Evolutionary conservation across 805 yeast species (phyloP).

Genomic region (Monosporozyma aerobia): DNA sequence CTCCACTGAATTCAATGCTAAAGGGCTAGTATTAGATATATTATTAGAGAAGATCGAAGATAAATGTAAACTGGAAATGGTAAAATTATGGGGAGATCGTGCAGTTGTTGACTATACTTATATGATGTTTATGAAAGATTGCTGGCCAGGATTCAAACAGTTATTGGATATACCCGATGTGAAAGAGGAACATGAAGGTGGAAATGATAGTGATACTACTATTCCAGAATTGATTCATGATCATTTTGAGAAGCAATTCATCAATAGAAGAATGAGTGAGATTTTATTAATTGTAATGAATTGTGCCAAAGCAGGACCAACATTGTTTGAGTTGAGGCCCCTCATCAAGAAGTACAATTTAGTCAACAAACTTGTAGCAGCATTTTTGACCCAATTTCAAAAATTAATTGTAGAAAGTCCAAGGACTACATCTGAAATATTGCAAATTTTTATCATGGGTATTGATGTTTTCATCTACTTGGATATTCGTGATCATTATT

Average conservation of each 20-base stretch:
- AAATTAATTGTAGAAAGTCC: neutral
- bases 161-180: conserved; percentile 25
- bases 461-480: neutral
- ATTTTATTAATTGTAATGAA: neutral
- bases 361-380: neutral
- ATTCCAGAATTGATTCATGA: neutral
- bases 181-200: neutral
- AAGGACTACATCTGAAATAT: neutral
- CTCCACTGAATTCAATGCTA: conserved; percentile 9
- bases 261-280: neutral
- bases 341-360: neutral
- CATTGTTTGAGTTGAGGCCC: neutral
- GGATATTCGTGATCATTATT: conserved; percentile 22
- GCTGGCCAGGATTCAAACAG: conserved; percentile 20
- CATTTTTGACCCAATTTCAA: neutral
- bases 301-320: neutral
- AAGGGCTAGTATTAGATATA: conserved; percentile 15
- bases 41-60: conserved; percentile 14
- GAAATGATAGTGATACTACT: neutral
- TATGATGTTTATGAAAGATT: conserved; percentile 18
- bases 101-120: conserved; percentile 21
- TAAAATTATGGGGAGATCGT: conserved; percentile 12
- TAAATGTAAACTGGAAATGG: conserved; percentile 15
- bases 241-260: neutral
- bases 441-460: neutral